Base-by-base conservation (phyloP, 805 yeast genomes). In the Candida sithepensis region DNA sequence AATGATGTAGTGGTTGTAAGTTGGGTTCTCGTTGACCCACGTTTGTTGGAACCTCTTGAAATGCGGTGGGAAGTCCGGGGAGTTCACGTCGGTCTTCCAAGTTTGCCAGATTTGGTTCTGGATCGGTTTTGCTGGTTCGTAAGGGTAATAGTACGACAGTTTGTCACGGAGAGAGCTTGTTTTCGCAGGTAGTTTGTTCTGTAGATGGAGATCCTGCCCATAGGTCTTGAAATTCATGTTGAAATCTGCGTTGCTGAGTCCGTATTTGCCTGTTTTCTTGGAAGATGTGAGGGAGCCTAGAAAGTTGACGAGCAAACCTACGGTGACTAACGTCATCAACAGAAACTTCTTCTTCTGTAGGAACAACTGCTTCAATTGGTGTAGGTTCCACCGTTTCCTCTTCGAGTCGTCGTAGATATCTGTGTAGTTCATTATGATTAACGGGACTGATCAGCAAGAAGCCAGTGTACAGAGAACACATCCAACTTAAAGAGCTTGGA, bases 31-130 rank as follows among this genome's bases (percentile, higher is more conserved):
- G 13, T 64, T 68, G 1, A 74, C 69, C 98, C 98, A 92, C 34
- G 82, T 70, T 16, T 74, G 64, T 49, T 80, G 79, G 39, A 71
- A 76, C 32, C 69, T 69, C 41, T 65, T 69, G 60, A 80, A 84
- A 28, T 66, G 63, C 10, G 71, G 58, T 19, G 88, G 86, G 60
- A 88, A 83, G 13, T 72, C 61, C 19, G 70, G 71, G 52, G 84
- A 84, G 37, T 73, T 72, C 42, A 76, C 59, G 16, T 79, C 81
- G 42, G 76, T 81, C 67, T 90, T 92, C 97, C 97, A 92, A 1
- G 96, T 83, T 67, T 92, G 98, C 96, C 97, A 92, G 37, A 92
- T 81, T 54, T 79, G 78, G 19, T 83, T 85, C 0, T 97, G 95
- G 48, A 90, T 79, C 26, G 79, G 78, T 28, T 75, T 70, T 4